A percentile compares a stretch with the other conserved stretches of the same genome.
Evolutionary conservation across 192 early-diverging fungal genomes (phyloP).

Genomic region (Coemansia sp.): DNA sequence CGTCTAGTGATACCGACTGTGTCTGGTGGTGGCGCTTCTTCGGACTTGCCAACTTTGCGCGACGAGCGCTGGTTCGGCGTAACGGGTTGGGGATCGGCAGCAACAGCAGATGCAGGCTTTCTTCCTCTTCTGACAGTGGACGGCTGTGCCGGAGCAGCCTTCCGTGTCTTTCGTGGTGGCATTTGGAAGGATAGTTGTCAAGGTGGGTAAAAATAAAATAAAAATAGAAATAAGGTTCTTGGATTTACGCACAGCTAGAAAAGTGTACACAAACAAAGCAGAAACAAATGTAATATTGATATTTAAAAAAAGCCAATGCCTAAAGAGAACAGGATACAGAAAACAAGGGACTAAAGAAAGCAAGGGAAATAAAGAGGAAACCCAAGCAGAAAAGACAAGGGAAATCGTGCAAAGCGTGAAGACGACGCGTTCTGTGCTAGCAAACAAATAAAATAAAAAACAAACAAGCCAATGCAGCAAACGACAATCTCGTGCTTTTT

Average conservation of each 20-base stretch:
- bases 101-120: not conserved
- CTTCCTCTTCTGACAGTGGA: not conserved
- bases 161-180: constrained; percentile 26
- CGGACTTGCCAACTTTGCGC: not conserved
- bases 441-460: not conserved
- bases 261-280: not conserved
- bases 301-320: too few relatives aligned
- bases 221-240: not conserved
- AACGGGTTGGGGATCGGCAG: constrained; percentile 2
- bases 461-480: not conserved
- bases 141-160: not conserved
- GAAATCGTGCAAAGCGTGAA: not conserved
- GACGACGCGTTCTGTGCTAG: not conserved
- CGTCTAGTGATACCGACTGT: constrained; percentile 22
- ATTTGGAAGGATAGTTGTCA: constrained; percentile 7
- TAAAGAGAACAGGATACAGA: not conserved
- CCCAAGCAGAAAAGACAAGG: not conserved
- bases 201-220: not conserved
- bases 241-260: not conserved
- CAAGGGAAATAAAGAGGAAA: not conserved
- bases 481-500: not conserved
- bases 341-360: constrained; percentile 3
- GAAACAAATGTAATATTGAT: not conserved
- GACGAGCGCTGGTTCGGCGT: constrained; percentile 9
- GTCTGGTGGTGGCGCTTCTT: constrained; percentile 24